Percentiles rank a stretch among this genome's conserved stretches.
phyloP scores from a whole-genome alignment of 495 filamentous ascomycete species.

The Penicillium daleae region DNA sequence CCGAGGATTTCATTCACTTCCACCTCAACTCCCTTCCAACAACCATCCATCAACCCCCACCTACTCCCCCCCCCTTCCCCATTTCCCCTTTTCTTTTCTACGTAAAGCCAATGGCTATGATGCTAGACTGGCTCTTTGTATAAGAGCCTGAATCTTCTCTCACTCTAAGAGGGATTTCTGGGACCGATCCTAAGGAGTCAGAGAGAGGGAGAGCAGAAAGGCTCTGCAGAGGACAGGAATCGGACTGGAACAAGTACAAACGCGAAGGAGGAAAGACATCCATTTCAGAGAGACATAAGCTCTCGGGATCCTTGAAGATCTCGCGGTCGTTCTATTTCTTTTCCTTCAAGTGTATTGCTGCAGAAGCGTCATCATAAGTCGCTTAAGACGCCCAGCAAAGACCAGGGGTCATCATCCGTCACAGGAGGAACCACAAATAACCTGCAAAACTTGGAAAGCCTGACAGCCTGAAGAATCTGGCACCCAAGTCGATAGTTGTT shows the following conservation, averaged over 20 bases:
- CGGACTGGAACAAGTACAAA: constrained; percentile 26
- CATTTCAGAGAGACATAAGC: constrained; percentile 8
- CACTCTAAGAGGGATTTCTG: constrained; percentile 27
- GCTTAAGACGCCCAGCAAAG: constrained; percentile 2
- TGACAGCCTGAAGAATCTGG: constrained; percentile 2
- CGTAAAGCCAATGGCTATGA: constrained; percentile 54
- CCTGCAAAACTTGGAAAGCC: not conserved
- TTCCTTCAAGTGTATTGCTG: constrained; percentile 9
- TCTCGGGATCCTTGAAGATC: constrained; percentile 10
- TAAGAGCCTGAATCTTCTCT: constrained; percentile 38
- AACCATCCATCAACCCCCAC: constrained; percentile 28
- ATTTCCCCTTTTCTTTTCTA: constrained; percentile 31
- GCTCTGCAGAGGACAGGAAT: constrained; percentile 15
- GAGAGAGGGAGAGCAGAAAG: constrained; percentile 23
- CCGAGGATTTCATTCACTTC: constrained; percentile 20
- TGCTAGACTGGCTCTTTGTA: constrained; percentile 46
- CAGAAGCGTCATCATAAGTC: constrained; percentile 14
- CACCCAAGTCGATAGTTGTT: constrained; percentile 1
- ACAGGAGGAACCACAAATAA: not conserved
- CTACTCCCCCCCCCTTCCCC: constrained; percentile 13
- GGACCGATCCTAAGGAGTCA: constrained; percentile 34
- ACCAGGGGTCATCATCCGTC: not conserved
- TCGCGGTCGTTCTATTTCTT: constrained; percentile 11
- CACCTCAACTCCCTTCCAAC: constrained; percentile 21
- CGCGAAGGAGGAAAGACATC: constrained; percentile 15